Evolutionary conservation across 306 rosid genomes (phyloP).

Genomic region (Dryas octopetala): DNA sequence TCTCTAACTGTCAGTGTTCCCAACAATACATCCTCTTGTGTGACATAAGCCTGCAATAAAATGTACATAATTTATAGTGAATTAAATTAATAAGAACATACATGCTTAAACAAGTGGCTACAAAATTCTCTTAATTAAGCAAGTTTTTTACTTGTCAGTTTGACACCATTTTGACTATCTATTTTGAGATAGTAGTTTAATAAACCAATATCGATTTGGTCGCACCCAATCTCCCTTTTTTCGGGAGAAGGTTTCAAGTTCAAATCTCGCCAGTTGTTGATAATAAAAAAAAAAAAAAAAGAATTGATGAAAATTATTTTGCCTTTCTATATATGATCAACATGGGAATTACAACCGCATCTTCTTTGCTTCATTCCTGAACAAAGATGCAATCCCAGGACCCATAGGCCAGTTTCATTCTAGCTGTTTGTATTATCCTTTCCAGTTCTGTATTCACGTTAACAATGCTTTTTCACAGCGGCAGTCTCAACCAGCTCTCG

Average conservation of each 20-base stretch:
- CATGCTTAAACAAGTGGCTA: neutral
- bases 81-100: neutral
- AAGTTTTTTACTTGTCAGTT: neutral
- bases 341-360: neutral
- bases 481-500: neutral
- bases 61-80: slow-evolving; percentile 6
- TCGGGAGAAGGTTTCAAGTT: neutral
- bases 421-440: no score
- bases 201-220: no score
- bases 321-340: neutral
- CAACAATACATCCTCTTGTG: slow-evolving; percentile 80
- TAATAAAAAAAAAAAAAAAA: no score
- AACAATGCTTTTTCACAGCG: no score
- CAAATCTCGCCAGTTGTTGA: no score
- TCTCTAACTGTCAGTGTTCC: slow-evolving; percentile 78
- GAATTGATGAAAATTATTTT: no score
- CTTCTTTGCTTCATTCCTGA: neutral
- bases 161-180: neutral
- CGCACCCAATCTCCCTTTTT: no score
- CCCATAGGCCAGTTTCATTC: no score
- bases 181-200: no score
- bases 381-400: no score
- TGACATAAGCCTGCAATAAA: slow-evolving; percentile 69
- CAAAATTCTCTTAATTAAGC: neutral
- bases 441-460: no score